A percentile compares a stretch with the other conserved stretches of the same genome.
Conservation (phyloP, 2,329 filamentous ascomycete species). For the Rhinocladiella similis region DNA sequence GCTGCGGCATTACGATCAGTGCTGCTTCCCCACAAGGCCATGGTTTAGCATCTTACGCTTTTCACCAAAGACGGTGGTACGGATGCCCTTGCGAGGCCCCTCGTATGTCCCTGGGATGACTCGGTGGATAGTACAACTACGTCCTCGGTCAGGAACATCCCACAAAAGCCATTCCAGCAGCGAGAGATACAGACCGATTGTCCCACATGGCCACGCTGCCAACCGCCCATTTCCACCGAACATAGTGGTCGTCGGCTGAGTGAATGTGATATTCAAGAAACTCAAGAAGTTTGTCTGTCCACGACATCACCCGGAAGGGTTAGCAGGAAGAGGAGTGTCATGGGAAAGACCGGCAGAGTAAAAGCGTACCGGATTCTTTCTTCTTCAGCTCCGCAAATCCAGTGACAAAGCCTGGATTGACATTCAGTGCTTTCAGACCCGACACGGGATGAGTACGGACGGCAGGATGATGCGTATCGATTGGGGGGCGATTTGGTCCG, state of each 20-base stretch:
- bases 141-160: not conserved
- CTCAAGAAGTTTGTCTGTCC: slow-evolving; percentile 22
- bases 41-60: slow-evolving; percentile 42
- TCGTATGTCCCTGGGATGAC: slow-evolving; percentile 47
- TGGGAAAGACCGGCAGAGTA: too few species aligned
- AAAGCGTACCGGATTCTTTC: slow-evolving; percentile 39
- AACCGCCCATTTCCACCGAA: slow-evolving; percentile 53
- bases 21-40: not conserved
- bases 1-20: slow-evolving; percentile 8
- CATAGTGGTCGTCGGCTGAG: slow-evolving; percentile 47
- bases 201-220: slow-evolving; percentile 55
- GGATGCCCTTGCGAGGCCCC: slow-evolving; percentile 39
- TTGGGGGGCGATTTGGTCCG: slow-evolving; percentile 26
- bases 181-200: slow-evolving; percentile 36
- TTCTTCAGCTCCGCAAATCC: slow-evolving; percentile 53
- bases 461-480: slow-evolving; percentile 27
- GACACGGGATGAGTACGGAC: slow-evolving; percentile 32
- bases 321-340: too few species aligned
- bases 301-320: slow-evolving; percentile 15
- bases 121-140: slow-evolving; percentile 40
- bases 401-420: slow-evolving; percentile 42
- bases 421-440: slow-evolving; percentile 25
- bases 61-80: slow-evolving; percentile 48
- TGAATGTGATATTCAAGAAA: slow-evolving; percentile 36
- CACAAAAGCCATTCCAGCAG: too few species aligned